phyloP scores from a whole-genome alignment of 176 grass and related monocot genomes.

The Triticum turgidum region DNA sequence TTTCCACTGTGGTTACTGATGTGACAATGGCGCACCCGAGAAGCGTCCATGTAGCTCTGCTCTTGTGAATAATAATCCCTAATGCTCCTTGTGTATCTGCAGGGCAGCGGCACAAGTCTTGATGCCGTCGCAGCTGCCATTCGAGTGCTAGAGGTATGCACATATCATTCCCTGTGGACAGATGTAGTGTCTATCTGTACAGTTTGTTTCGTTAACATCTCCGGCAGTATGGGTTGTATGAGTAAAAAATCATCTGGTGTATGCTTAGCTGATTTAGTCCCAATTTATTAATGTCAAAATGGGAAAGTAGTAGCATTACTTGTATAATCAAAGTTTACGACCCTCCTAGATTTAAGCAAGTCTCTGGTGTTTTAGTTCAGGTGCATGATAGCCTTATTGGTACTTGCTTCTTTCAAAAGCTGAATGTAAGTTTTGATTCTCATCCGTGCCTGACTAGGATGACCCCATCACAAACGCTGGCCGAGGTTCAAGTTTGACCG shows the following conservation, averaged over 20 bases:
- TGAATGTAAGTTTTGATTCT: slow-evolving; percentile 8
- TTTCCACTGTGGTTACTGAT: not conserved
- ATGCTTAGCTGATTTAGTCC: not conserved
- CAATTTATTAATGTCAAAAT: not conserved
- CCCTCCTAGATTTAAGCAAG: not conserved
- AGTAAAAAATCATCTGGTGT: not conserved
- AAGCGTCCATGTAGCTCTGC: not conserved
- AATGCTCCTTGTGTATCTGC: slow-evolving; percentile 26
- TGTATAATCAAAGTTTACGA: not conserved
- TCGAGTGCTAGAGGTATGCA: slow-evolving; percentile 73
- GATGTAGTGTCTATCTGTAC: not conserved
- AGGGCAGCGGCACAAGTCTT: slow-evolving; percentile 68
- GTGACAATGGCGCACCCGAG: not conserved
- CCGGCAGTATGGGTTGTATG: not conserved
- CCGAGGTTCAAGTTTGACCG: slow-evolving; percentile 86
- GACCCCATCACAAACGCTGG: slow-evolving; percentile 88
- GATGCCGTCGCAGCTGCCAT: slow-evolving; percentile 86
- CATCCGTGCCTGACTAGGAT: slow-evolving; percentile 53
- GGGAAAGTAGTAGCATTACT: not conserved
- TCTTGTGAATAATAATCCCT: not conserved
- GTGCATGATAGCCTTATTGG: not conserved
- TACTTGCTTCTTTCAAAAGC: slow-evolving; percentile 20
- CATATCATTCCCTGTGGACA: not conserved
- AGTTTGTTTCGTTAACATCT: not conserved
- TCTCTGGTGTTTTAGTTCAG: not conserved